Percentiles rank a stretch among this genome's conserved stretches.
Conservation (phyloP, 108 stramenopile species). For the Cyclostephanos tholiformis region DNA sequence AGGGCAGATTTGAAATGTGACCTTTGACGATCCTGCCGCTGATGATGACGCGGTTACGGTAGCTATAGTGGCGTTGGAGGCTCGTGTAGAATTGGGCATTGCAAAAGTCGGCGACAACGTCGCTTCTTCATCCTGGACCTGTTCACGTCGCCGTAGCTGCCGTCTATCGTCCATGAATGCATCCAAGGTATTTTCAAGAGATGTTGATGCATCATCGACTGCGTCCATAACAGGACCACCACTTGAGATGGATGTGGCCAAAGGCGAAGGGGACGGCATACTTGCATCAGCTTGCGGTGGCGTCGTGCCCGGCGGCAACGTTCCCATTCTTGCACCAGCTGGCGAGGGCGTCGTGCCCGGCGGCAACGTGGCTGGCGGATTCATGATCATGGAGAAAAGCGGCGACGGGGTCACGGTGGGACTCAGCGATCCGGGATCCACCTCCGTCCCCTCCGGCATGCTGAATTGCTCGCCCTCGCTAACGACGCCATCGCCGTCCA, state of each 20-base stretch:
- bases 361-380: not conserved
- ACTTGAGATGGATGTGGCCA: too few species aligned
- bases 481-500: not conserved
- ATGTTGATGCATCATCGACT: not conserved
- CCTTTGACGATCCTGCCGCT: not conserved
- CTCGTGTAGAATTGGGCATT: not conserved
- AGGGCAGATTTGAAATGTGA: conserved; percentile 5
- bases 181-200: not conserved
- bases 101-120: not conserved
- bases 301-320: too few species aligned
- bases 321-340: not conserved
- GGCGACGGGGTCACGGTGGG: too few species aligned
- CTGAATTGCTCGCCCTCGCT: not conserved
- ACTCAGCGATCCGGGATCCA: not conserved
- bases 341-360: not conserved
- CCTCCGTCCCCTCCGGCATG: not conserved
- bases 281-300: too few species aligned
- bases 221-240: too few species aligned
- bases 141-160: not conserved
- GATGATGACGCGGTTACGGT: not conserved
- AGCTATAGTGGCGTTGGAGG: not conserved
- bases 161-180: not conserved
- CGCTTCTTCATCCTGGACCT: not conserved
- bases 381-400: too few species aligned
- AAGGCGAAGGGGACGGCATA: too few species aligned